phyloP scores from a whole-genome alignment of 108 stramenopile genomes.

The Stephanodiscus triporus region DNA sequence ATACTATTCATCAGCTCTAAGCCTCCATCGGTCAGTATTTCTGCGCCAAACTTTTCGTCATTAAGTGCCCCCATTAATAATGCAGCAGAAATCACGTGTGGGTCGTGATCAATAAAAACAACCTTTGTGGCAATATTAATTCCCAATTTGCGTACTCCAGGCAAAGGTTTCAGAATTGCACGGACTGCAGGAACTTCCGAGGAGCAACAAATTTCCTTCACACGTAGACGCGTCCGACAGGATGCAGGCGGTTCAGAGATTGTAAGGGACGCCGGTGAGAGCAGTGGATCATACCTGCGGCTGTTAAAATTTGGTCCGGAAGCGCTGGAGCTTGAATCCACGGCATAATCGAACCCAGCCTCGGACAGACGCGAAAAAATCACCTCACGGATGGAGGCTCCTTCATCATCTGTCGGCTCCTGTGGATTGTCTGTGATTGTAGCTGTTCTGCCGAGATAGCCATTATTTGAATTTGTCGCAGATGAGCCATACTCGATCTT shows the following conservation, averaged over 20 bases:
- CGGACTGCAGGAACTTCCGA: slow-evolving; percentile 74
- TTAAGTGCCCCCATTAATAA: slow-evolving; percentile 56
- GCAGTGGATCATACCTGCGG: no score
- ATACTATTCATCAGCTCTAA: slow-evolving; percentile 11
- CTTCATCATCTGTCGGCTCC: slow-evolving; percentile 11
- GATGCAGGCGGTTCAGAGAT: slow-evolving; percentile 15
- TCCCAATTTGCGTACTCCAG: slow-evolving; percentile 68
- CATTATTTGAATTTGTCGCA: background rate
- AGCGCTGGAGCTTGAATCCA: background rate
- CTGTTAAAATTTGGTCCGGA: slow-evolving; percentile 2
- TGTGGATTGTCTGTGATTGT: slow-evolving; percentile 28
- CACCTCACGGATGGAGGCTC: slow-evolving; percentile 4
- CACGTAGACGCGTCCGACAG: slow-evolving; percentile 44
- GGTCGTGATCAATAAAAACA: slow-evolving; percentile 79
- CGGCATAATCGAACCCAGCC: slow-evolving; percentile 28
- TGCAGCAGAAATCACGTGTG: slow-evolving; percentile 42
- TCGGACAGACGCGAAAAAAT: slow-evolving; percentile 17
- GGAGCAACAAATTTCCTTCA: slow-evolving; percentile 84
- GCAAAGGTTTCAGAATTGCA: slow-evolving; percentile 63
- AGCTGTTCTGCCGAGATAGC: background rate
- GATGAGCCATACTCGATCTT: slow-evolving; percentile 14
- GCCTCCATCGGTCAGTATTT: slow-evolving; percentile 65
- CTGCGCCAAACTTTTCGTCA: slow-evolving; percentile 62
- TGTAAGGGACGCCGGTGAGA: background rate
- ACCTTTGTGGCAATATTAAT: slow-evolving; percentile 82